Conservation (phyloP, 345 rosid species). For the Corymbia maculata region DNA sequence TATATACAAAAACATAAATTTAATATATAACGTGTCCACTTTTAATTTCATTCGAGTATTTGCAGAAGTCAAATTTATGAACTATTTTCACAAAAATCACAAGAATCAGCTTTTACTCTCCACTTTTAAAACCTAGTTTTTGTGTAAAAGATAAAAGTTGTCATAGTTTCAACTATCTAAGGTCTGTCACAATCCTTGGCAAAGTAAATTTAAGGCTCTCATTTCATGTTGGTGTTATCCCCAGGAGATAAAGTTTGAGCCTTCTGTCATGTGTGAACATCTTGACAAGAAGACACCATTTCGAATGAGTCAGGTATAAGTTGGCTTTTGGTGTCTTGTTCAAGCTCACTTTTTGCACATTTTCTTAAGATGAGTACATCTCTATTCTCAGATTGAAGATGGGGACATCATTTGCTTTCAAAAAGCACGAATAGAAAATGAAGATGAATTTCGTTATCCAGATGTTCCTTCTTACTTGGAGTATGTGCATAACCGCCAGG, state of each 20-base stretch:
- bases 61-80: neutral
- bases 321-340: neutral
- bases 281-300: slow-evolving; percentile 70
- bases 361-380: neutral
- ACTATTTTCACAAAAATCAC: neutral
- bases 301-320: slow-evolving; percentile 58
- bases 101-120: neutral
- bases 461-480: slow-evolving; percentile 86
- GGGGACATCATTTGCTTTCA: slow-evolving; percentile 97
- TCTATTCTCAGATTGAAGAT: slow-evolving; percentile 67
- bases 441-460: slow-evolving; percentile 51
- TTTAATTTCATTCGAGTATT: neutral
- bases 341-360: neutral
- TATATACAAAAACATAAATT: no score
- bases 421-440: slow-evolving; percentile 44
- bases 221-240: neutral
- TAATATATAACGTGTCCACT: no score
- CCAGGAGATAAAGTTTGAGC: slow-evolving; percentile 96
- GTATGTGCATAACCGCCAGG: slow-evolving; percentile 96
- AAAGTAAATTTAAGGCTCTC: neutral
- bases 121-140: neutral
- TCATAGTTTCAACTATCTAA: neutral
- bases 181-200: neutral
- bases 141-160: neutral
- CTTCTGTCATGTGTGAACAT: slow-evolving; percentile 86